These are phyloP conservation scores for Carallia pectinifolia DNA, from an alignment of 345 rosid genomes.

Conservation along the genomic window DNA sequence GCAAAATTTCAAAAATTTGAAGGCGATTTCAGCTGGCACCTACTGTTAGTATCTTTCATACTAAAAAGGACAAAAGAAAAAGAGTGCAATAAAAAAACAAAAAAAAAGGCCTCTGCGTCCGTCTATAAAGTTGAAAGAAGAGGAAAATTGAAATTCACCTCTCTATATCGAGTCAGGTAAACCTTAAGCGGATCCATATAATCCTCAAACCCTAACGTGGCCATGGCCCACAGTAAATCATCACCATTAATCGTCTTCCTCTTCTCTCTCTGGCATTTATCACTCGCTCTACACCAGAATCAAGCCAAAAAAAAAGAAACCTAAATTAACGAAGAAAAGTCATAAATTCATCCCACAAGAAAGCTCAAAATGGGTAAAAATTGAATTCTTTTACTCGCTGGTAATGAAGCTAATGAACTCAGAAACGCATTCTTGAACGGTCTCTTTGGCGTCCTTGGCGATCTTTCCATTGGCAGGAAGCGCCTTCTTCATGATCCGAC, in stretches of 20 bases:
- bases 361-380: too few relatives aligned
- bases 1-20: background rate
- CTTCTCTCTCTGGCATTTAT: conserved; percentile 97
- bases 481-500: conserved; percentile 91
- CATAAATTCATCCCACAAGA: background rate
- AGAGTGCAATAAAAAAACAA: background rate
- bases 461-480: conserved; percentile 93
- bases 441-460: conserved; percentile 95
- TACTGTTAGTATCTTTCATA: background rate
- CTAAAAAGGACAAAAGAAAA: background rate
- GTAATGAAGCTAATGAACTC: conserved; percentile 97
- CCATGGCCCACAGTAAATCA: conserved; percentile 97
- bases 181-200: conserved; percentile 86
- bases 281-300: conserved; percentile 68
- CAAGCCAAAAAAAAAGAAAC: background rate
- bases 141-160: conserved; percentile 37
- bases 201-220: conserved; percentile 95
- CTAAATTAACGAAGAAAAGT: background rate
- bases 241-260: conserved; percentile 96
- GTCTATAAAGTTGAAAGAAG: background rate
- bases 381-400: conserved; percentile 58
- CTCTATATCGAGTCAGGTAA: conserved; percentile 78
- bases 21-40: background rate
- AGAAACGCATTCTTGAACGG: conserved; percentile 92
- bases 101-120: background rate